Conservation (phyloP, 306 rosid genomes). For the Cucumis sativus region DNA sequence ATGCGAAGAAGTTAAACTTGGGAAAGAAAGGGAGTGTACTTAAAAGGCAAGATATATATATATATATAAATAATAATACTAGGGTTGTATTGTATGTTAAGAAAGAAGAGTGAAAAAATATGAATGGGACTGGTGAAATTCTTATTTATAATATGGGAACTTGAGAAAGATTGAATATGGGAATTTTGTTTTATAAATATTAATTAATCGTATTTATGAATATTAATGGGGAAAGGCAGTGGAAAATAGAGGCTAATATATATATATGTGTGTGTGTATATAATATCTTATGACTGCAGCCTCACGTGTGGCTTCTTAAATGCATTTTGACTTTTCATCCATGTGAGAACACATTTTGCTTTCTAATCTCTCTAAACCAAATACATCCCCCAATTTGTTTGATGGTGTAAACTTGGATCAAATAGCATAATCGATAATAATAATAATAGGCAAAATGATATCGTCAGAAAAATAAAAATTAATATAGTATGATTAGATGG, state of each 20-base stretch:
- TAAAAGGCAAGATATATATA: conserved; percentile 54
- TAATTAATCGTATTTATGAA: not conserved
- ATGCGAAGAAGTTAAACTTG: conserved; percentile 18
- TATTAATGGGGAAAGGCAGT: conserved; percentile 10
- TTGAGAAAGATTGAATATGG: not conserved
- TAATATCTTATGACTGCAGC: conserved; percentile 12
- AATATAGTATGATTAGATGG: no score
- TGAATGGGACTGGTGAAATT: not conserved
- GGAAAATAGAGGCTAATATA: not conserved
- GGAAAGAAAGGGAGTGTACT: conserved; percentile 32
- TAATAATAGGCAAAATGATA: no score
- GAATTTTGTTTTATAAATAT: not conserved
- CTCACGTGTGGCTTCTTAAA: conserved; percentile 76
- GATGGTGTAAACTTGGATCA: no score
- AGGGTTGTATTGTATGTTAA: conserved; percentile 15
- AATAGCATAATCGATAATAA: no score
- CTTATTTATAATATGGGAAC: not conserved
- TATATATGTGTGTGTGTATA: not conserved
- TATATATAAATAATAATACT: not conserved
- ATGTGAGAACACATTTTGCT: conserved; percentile 58
- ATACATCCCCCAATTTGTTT: no score
- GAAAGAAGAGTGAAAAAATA: conserved; percentile 8
- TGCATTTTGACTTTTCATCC: conserved; percentile 73
- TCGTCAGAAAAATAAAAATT: no score
- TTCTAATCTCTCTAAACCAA: not conserved